Percentiles rank a stretch among this genome's conserved stretches.
Evolutionary conservation across 169 alveolate species (phyloP).

Genomic region (Plasmodium adleri): DNA sequence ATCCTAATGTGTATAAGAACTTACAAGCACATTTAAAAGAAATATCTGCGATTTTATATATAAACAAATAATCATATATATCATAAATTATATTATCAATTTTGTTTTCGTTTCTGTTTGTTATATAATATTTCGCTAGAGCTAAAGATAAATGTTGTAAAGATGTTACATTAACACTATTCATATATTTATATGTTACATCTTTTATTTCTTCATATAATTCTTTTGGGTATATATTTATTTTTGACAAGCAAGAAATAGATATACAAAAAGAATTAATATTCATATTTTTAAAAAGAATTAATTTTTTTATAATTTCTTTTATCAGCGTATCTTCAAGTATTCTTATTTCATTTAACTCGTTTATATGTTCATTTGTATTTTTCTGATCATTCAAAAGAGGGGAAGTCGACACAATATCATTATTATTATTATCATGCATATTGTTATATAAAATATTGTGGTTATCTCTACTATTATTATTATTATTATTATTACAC

Average conservation of each 20-base stretch:
- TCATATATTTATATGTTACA: constrained; percentile 42
- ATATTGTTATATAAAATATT: no score
- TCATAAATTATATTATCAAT: constrained; percentile 24
- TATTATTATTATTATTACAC: no score
- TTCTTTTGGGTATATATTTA: constrained; percentile 51
- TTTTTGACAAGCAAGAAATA: constrained; percentile 49
- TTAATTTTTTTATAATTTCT: constrained; percentile 38
- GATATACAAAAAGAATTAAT: constrained; percentile 70
- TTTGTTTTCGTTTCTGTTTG: constrained; percentile 7
- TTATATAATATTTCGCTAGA: constrained; percentile 47
- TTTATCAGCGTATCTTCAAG: constrained; percentile 59
- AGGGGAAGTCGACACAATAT: no score
- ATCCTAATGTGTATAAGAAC: constrained; percentile 46
- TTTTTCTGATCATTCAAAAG: neutral
- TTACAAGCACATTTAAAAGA: constrained; percentile 71
- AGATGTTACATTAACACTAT: constrained; percentile 56
- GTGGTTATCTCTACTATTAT: no score
- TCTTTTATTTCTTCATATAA: constrained; percentile 55
- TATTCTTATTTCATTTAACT: neutral
- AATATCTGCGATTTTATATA: constrained; percentile 28
- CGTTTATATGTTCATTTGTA: neutral
- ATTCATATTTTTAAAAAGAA: constrained; percentile 54
- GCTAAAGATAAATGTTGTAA: constrained; percentile 60
- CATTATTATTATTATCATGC: no score
- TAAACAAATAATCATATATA: constrained; percentile 57